Conservation (phyloP, 2,329 filamentous ascomycete species). For the Ophiostoma piceae region DNA sequence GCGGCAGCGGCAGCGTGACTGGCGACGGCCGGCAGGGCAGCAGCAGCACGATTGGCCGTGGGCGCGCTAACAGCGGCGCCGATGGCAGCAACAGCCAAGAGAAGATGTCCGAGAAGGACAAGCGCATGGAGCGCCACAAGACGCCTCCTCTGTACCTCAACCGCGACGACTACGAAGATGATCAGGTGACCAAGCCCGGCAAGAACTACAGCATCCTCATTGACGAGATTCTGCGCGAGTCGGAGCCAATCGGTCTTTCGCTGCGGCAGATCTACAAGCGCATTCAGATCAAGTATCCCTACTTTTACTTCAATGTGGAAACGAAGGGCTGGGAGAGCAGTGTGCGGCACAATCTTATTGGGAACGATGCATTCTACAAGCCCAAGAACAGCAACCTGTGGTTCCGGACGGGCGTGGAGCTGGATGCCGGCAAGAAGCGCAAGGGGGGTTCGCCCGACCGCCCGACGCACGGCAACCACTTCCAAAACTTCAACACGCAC, state of each 20-base stretch:
- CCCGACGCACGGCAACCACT: constrained; percentile 27
- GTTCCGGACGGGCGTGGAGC: constrained; percentile 54
- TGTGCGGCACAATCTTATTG: constrained; percentile 59
- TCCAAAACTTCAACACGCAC: constrained; percentile 17
- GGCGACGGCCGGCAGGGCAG: constrained; percentile 14
- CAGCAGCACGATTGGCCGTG: background rate
- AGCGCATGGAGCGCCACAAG: constrained; percentile 53
- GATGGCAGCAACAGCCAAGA: constrained; percentile 31
- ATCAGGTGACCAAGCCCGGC: constrained; percentile 56
- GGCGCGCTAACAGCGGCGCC: background rate
- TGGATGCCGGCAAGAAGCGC: constrained; percentile 58
- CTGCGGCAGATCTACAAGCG: constrained; percentile 61
- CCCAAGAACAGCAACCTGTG: constrained; percentile 52
- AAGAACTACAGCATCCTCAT: constrained; percentile 59
- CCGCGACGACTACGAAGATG: constrained; percentile 51
- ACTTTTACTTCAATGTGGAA: constrained; percentile 55
- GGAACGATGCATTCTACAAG: constrained; percentile 57
- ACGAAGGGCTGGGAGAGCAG: constrained; percentile 63
- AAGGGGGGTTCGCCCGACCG: constrained; percentile 51
- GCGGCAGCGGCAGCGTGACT: background rate
- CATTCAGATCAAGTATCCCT: constrained; percentile 54
- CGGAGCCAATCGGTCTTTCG: constrained; percentile 49
- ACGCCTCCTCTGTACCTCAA: constrained; percentile 55
- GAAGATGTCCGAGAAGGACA: constrained; percentile 47
- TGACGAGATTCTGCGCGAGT: constrained; percentile 53